Percentiles rank a stretch among this genome's conserved stretches.
Conservation (phyloP, 345 rosid genomes). For the Salix dunnii region DNA sequence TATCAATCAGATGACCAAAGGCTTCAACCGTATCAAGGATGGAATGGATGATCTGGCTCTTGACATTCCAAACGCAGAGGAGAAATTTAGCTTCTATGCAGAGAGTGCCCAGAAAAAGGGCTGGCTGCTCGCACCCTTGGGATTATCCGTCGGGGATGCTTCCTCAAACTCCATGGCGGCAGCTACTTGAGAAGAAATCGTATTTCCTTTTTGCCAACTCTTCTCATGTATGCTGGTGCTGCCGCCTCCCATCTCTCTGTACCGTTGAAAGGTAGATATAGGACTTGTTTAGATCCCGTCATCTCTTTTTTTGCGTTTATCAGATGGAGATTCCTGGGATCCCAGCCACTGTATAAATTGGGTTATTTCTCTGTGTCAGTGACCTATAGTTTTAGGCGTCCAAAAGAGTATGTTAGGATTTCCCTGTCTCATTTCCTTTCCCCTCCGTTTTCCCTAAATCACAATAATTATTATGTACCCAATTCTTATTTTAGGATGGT, state of each 20-base stretch:
- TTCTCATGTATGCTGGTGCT: constrained; percentile 33
- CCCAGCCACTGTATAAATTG: constrained; percentile 50
- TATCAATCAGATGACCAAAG: constrained; percentile 86
- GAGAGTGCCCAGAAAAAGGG: constrained; percentile 72
- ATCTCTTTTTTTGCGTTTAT: constrained; percentile 26
- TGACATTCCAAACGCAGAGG: constrained; percentile 87
- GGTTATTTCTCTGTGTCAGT: constrained; percentile 19
- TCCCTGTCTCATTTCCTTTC: background rate
- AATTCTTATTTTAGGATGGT: background rate
- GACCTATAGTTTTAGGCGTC: constrained; percentile 27
- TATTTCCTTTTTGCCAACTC: constrained; percentile 4
- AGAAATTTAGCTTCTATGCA: constrained; percentile 64
- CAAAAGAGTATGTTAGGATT: constrained; percentile 4
- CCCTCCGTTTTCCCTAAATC: too few species aligned
- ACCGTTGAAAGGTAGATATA: constrained; percentile 21
- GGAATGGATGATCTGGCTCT: constrained; percentile 94
- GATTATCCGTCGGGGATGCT: constrained; percentile 27
- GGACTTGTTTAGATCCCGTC: constrained; percentile 35
- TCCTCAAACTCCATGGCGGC: constrained; percentile 8
- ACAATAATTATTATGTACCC: background rate
- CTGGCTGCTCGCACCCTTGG: constrained; percentile 68
- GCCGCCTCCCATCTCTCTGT: constrained; percentile 10
- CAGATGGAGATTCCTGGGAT: constrained; percentile 33
- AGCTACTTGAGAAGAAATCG: constrained; percentile 35
- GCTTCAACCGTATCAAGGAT: constrained; percentile 78